phyloP scores from a whole-genome alignment of 768 basidiomycete genomes.

The Naganishia antarctica region DNA sequence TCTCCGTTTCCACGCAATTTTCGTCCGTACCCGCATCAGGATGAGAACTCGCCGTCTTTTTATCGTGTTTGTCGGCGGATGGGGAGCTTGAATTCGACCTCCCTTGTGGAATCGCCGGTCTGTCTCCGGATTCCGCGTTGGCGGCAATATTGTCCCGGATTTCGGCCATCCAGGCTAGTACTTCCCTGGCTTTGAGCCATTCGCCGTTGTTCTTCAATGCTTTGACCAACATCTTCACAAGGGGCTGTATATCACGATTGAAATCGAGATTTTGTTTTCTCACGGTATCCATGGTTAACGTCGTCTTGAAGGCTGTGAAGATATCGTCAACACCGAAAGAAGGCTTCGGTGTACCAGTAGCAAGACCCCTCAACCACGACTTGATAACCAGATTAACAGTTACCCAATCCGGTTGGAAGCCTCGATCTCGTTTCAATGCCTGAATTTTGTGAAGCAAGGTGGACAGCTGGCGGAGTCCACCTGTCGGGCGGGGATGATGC shows the following conservation, averaged over 20 bases:
- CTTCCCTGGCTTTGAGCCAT: constrained; percentile 14
- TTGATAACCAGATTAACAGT: constrained; percentile 15
- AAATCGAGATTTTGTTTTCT: constrained; percentile 13
- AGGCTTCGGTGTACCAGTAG: neutral
- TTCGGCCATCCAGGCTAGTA: constrained; percentile 14
- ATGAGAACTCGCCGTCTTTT: neutral
- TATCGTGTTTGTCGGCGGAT: too few species aligned
- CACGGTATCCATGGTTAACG: constrained; percentile 6
- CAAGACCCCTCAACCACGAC: constrained; percentile 4
- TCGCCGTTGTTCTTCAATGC: constrained; percentile 13
- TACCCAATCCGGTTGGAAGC: constrained; percentile 10
- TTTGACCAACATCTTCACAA: constrained; percentile 12
- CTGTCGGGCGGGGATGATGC: constrained; percentile 5
- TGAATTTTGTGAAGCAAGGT: constrained; percentile 13
- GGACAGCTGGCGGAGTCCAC: constrained; percentile 13
- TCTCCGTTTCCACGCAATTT: neutral
- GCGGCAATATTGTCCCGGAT: neutral
- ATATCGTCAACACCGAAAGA: constrained; percentile 7
- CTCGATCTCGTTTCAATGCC: constrained; percentile 14
- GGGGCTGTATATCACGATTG: constrained; percentile 10
- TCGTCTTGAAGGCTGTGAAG: constrained; percentile 3
- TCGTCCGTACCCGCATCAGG: neutral
- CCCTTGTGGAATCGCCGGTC: neutral
- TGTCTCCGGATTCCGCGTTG: neutral
- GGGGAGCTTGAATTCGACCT: neutral